A percentile compares a stretch with the other conserved stretches of the same genome.
Conservation (phyloP, 1,139 yeast species). For the Magnusiomyces magnusii region DNA sequence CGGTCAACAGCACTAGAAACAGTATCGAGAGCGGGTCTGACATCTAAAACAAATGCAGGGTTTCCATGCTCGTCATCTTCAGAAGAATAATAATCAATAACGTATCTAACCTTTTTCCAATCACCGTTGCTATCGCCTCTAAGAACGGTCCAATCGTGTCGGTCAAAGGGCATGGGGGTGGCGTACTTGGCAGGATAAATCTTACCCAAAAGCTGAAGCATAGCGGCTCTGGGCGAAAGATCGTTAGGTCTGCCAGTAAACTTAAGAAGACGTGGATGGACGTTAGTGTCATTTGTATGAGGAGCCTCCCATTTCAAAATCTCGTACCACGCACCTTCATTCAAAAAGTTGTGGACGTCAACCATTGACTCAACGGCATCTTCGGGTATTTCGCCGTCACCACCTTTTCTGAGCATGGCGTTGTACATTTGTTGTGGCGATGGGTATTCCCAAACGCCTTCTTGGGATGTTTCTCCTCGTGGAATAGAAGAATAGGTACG, state of each 20-base stretch:
- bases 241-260: constrained; percentile 93
- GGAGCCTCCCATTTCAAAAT: constrained; percentile 82
- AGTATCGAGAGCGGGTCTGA: constrained; percentile 87
- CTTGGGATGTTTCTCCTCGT: constrained; percentile 55
- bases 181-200: constrained; percentile 67
- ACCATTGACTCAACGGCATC: constrained; percentile 98
- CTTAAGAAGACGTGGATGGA: constrained; percentile 68
- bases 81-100: constrained; percentile 88
- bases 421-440: constrained; percentile 98
- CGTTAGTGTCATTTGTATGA: constrained; percentile 43
- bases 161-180: constrained; percentile 85
- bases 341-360: constrained; percentile 88
- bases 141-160: constrained; percentile 98
- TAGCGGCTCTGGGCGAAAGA: constrained; percentile 77
- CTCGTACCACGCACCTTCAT: constrained; percentile 98
- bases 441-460: constrained; percentile 95
- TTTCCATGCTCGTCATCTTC: constrained; percentile 82
- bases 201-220: constrained; percentile 58
- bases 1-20: constrained; percentile 59
- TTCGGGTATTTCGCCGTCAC: constrained; percentile 74
- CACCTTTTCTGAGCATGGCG: constrained; percentile 91
- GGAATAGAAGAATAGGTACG: constrained; percentile 85
- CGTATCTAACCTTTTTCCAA: constrained; percentile 72
- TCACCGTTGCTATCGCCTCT: constrained; percentile 43
- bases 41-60: constrained; percentile 89